These are phyloP conservation scores for Backusella tuberculispora DNA, from an alignment of 192 early-diverging fungal genomes.

Conservation along the genomic window DNA sequence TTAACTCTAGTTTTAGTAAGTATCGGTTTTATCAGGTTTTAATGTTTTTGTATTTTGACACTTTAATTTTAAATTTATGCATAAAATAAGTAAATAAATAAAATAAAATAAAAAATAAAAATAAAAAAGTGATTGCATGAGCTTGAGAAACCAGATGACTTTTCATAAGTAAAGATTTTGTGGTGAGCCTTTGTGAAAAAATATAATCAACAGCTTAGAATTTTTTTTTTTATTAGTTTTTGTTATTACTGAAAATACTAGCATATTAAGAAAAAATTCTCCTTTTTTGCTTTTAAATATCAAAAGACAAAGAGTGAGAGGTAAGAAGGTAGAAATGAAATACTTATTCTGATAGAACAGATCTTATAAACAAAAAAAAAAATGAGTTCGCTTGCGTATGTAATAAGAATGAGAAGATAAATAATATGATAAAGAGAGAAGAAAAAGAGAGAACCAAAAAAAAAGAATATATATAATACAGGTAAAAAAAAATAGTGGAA, in stretches of 20 bases:
- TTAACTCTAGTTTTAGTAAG: no score
- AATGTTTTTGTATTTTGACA: no score
- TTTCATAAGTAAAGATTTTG: no score
- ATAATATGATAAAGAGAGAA: neutral
- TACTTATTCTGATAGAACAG: conserved; percentile 1
- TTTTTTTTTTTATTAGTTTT: conserved; percentile 13
- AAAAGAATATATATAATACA: neutral
- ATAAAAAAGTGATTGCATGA: no score
- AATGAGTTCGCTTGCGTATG: neutral
- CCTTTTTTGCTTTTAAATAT: neutral
- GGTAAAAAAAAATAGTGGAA: neutral
- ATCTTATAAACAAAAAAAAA: conserved; percentile 1
- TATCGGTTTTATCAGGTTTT: no score
- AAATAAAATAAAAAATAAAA: no score
- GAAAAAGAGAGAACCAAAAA: neutral
- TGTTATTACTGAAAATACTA: conserved; percentile 2
- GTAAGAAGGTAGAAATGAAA: neutral
- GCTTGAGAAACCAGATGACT: no score
- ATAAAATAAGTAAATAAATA: no score
- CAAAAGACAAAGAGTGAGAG: neutral
- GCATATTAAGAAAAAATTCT: neutral
- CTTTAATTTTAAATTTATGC: no score
- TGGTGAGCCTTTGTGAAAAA: no score
- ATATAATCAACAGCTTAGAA: neutral
- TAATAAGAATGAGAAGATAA: neutral